phyloP scores from a whole-genome alignment of 2,329 filamentous ascomycete species.

The Colletotrichum gloeosporioides region DNA sequence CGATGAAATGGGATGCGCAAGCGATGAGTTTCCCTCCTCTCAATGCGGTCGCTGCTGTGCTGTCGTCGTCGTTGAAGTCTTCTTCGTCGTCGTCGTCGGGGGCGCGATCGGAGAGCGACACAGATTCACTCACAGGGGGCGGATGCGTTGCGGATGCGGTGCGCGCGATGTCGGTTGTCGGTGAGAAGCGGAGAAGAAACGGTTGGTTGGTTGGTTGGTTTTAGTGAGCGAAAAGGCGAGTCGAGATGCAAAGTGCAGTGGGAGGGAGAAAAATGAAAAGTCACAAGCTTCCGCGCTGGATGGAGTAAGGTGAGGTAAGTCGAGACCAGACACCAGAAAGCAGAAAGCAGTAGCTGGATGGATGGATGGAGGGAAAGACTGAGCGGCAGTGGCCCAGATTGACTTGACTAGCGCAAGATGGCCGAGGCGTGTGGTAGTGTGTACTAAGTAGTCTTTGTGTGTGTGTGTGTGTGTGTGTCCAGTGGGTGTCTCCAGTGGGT shows the following conservation, averaged over 20 bases:
- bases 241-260: background rate
- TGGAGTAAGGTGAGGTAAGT: background rate
- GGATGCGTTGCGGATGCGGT: background rate
- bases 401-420: constrained; percentile 21
- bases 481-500: background rate
- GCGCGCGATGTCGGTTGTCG: background rate
- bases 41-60: background rate
- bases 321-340: background rate
- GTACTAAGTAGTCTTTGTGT: constrained; percentile 1
- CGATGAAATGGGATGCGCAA: background rate
- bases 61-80: background rate
- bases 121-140: background rate
- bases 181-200: background rate
- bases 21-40: background rate
- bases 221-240: constrained; percentile 3
- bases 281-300: background rate
- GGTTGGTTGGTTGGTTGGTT: background rate
- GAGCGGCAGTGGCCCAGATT: background rate
- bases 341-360: background rate
- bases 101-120: background rate
- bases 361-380: background rate
- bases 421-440: background rate
- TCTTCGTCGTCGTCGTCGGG: background rate
- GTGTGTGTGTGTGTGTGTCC: background rate
- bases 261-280: background rate